Evolutionary conservation across 345 rosid species (phyloP).

Genomic region (Firmiana major): DNA sequence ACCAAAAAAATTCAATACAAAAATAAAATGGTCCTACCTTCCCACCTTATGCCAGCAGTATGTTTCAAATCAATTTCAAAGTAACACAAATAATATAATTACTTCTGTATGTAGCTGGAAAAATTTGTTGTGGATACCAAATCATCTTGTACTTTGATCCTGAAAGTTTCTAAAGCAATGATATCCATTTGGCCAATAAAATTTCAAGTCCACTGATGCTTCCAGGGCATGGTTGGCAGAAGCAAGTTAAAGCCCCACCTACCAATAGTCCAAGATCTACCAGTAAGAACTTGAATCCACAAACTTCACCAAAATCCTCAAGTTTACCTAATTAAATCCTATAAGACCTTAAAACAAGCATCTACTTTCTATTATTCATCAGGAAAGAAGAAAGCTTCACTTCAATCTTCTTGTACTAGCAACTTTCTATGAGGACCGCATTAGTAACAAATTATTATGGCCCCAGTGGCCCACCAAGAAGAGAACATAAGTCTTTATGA

Average conservation of each 20-base stretch:
- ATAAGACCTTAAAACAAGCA: neutral
- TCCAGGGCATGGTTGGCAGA: neutral
- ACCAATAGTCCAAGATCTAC: neutral
- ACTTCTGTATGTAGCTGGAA: neutral
- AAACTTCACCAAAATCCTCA: neutral
- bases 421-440: neutral
- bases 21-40: neutral
- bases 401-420: neutral
- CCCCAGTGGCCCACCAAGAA: neutral
- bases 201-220: neutral
- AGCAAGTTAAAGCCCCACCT: neutral
- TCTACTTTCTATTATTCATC: neutral
- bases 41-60: neutral
- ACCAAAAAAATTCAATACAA: neutral
- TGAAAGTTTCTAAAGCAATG: neutral
- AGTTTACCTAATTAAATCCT: neutral
- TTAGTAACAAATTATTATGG: neutral
- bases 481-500: neutral
- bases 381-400: neutral
- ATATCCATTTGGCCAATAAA: neutral
- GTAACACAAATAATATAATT: neutral
- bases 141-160: neutral
- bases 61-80: neutral
- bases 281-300: neutral
- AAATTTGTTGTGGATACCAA: neutral